A percentile compares a stretch with the other conserved stretches of the same genome.
phyloP scores from a whole-genome alignment of 306 rosid species.

The Prunus campanulata region DNA sequence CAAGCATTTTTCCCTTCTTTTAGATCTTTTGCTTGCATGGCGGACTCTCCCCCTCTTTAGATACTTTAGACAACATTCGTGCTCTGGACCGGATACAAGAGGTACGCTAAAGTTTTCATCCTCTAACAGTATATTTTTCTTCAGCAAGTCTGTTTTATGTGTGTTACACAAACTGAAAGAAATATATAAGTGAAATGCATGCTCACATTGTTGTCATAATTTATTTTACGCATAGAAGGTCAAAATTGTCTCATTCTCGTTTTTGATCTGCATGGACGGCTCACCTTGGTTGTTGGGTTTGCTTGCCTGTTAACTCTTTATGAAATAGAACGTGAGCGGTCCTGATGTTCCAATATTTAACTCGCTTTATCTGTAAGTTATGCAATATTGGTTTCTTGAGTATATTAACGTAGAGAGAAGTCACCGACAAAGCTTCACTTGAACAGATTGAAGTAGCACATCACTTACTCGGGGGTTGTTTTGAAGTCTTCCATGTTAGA shows the following conservation, averaged over 20 bases:
- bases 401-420: neutral
- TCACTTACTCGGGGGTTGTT: neutral
- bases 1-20: neutral
- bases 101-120: constrained; percentile 43
- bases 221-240: neutral
- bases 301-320: neutral
- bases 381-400: neutral
- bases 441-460: neutral
- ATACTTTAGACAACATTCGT: constrained; percentile 85
- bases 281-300: neutral
- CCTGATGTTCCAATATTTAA: neutral
- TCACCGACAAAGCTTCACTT: neutral
- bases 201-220: neutral
- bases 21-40: constrained; percentile 98
- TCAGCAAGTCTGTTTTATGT: neutral
- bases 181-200: neutral
- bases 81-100: constrained; percentile 93
- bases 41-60: constrained; percentile 94
- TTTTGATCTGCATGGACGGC: neutral
- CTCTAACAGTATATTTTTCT: neutral
- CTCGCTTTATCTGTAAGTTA: neutral
- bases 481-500: neutral
- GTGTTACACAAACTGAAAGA: neutral
- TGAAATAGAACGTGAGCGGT: neutral
- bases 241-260: neutral